Conservation (phyloP, 768 basidiomycete species). For the Lepiota brunneoincarnata region DNA sequence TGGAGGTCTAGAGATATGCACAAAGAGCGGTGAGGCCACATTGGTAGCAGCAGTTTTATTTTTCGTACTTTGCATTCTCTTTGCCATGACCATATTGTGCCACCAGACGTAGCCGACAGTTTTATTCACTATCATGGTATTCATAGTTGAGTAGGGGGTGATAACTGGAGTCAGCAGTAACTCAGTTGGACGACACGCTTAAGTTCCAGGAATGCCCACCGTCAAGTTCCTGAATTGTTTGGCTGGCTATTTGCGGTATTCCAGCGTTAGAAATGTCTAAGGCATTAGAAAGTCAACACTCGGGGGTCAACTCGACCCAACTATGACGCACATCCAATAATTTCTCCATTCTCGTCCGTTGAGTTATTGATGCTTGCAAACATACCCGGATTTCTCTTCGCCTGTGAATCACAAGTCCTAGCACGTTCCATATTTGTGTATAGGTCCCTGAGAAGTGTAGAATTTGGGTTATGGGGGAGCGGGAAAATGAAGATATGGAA, state of each 20-base stretch:
- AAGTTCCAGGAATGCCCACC: slow-evolving; percentile 3
- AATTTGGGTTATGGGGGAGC: not conserved
- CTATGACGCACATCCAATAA: slow-evolving; percentile 18
- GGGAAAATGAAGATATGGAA: not conserved
- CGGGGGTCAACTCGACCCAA: not conserved
- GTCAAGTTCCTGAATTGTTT: slow-evolving; percentile 22
- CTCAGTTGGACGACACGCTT: not conserved
- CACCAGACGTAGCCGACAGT: slow-evolving; percentile 20
- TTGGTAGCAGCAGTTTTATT: not conserved
- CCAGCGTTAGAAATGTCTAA: slow-evolving; percentile 23
- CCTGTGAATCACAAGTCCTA: slow-evolving; percentile 21
- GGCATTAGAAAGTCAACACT: not conserved
- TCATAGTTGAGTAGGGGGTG: slow-evolving; percentile 23
- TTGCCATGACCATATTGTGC: slow-evolving; percentile 20
- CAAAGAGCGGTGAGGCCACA: not conserved
- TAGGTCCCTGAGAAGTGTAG: slow-evolving; percentile 10
- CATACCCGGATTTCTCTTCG: slow-evolving; percentile 19
- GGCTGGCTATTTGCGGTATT: slow-evolving; percentile 21
- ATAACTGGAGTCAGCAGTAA: slow-evolving; percentile 12
- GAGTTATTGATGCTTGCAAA: slow-evolving; percentile 23
- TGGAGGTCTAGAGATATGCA: slow-evolving; percentile 14
- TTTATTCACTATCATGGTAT: slow-evolving; percentile 20
- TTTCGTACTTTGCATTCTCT: slow-evolving; percentile 21
- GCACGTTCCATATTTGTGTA: slow-evolving; percentile 21
- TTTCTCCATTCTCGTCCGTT: slow-evolving; percentile 21